These are phyloP conservation scores for Quercus wislizeni DNA, from an alignment of 306 rosid species.

Conservation along the genomic window DNA sequence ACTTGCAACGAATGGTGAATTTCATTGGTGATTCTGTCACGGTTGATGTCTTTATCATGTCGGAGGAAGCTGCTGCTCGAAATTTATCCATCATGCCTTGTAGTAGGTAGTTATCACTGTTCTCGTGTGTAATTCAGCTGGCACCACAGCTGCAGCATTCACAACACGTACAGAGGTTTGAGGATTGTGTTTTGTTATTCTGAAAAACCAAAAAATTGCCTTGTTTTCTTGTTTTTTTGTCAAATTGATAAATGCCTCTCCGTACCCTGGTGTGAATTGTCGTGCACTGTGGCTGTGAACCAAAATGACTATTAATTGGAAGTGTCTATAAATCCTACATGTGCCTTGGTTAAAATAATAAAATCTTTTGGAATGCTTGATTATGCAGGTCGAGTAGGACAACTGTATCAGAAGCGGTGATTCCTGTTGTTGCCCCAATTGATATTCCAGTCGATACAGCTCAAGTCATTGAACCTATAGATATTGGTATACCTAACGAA, in stretches of 20 bases:
- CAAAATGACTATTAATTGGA: conserved; percentile 5
- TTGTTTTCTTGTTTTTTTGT: background rate
- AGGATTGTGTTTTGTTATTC: background rate
- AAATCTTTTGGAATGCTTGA: conserved; percentile 20
- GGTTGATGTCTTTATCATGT: conserved; percentile 66
- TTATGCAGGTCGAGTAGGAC: conserved; percentile 86
- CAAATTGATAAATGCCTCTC: conserved; percentile 8
- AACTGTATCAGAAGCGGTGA: conserved; percentile 77
- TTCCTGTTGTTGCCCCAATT: conserved; percentile 54
- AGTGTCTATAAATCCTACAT: conserved; percentile 1
- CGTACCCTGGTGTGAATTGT: conserved; percentile 6
- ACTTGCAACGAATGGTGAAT: conserved; percentile 88
- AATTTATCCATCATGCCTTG: conserved; percentile 76
- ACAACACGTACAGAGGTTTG: conserved; percentile 9
- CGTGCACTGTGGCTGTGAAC: conserved; percentile 5
- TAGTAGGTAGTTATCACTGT: conserved; percentile 66
- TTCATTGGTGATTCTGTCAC: conserved; percentile 65
- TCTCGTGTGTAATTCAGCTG: background rate
- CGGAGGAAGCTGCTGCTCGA: conserved; percentile 68
- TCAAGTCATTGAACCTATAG: conserved; percentile 35
- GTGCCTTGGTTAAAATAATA: conserved; percentile 3
- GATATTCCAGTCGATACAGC: conserved; percentile 37
- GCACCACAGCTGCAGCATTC: conserved; percentile 16
- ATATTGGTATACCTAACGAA: conserved; percentile 40
- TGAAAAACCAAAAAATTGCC: background rate